Conservation (phyloP, 2,329 filamentous ascomycete genomes). For the Sclerotiophoma versabilis region DNA sequence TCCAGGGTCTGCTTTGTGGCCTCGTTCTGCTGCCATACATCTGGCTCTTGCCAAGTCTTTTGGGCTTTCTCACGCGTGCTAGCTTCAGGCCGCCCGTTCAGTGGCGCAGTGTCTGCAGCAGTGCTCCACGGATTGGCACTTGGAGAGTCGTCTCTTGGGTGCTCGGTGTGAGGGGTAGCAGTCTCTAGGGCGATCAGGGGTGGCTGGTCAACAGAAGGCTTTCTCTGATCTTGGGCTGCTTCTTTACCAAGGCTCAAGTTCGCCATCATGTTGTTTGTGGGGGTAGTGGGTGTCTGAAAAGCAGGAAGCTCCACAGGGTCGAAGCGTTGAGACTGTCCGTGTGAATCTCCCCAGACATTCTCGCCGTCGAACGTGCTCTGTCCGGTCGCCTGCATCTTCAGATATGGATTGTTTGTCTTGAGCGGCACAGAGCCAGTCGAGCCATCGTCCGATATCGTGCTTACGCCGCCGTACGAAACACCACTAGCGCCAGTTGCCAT, state of each 20-base stretch:
- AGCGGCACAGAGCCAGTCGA: slow-evolving; percentile 40
- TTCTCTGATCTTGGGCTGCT: slow-evolving; percentile 30
- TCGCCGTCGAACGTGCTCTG: slow-evolving; percentile 47
- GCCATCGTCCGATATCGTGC: slow-evolving; percentile 39
- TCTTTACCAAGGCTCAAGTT: slow-evolving; percentile 46
- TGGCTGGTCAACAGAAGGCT: slow-evolving; percentile 29
- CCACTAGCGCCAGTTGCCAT: slow-evolving; percentile 40
- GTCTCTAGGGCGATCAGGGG: slow-evolving; percentile 15
- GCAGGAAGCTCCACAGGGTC: slow-evolving; percentile 53
- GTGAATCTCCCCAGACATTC: slow-evolving; percentile 50
- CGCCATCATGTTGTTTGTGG: slow-evolving; percentile 49
- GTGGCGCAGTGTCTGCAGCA: slow-evolving; percentile 36
- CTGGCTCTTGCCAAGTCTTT: slow-evolving; percentile 41
- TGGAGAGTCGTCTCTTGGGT: slow-evolving; percentile 31
- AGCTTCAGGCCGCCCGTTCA: not conserved
- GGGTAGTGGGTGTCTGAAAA: slow-evolving; percentile 48
- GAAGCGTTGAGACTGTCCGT: slow-evolving; percentile 35
- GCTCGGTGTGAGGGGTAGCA: slow-evolving; percentile 31
- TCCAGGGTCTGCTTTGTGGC: slow-evolving; percentile 32
- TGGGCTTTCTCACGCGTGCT: slow-evolving; percentile 7
- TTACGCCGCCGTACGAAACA: slow-evolving; percentile 38
- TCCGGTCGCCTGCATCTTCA: slow-evolving; percentile 48
- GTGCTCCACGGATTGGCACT: slow-evolving; percentile 39
- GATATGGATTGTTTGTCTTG: slow-evolving; percentile 55
- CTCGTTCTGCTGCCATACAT: slow-evolving; percentile 38